Base-by-base conservation (phyloP, 352 stramenopile species). In the Phytophthora boehmeriae region DNA sequence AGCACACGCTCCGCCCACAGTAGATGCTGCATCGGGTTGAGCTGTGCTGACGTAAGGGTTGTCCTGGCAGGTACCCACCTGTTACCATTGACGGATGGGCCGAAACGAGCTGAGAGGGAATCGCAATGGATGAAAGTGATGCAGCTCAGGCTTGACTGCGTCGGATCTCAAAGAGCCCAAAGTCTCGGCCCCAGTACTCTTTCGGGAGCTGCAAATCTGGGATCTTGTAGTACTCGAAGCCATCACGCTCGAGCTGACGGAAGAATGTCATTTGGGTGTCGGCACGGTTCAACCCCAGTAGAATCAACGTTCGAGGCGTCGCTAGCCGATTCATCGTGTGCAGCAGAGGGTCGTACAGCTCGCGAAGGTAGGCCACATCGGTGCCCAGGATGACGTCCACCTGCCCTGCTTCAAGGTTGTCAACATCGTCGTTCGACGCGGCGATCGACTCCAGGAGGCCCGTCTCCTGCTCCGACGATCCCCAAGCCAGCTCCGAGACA, bases 221-320 rank as follows among this genome's bases (percentile, higher is more conserved):
- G 54, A 95, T 80, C 72, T 89, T 93, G 75, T 95, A 93, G 73
- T 90, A 92, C 60, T 88, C 80, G 36, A 92, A 95, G 45, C 82
- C 83, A 19, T 84, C 67, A 17, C 75, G 64, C 39, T 88, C 80
- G 42, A 95, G 79, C 11, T 80, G 81, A 16, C 55, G 68, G 62
- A 95, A 95, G 61, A 93, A 95, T 19, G 59, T 43, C 27, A 82
- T 57, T 22, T 51, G 68, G 39, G 86, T 95, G 63, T 95, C 83
- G 0, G 68, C 66, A 41, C 86, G 86, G 46, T 92, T 91, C 30
- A 95, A 66, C 0, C 83, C 86, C n/a, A 93, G 66, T 20, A 95
- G 60, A 32, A 93, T 71, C 44, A 92, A 58, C 58, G 83, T 89
- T 14, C 44, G 46, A 14, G 58, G 49, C 9, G 45, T 66, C 11